Percentiles rank a stretch among this genome's conserved stretches.
Evolutionary conservation across 768 basidiomycete species (phyloP).

Genomic region (Podaxis sp.): DNA sequence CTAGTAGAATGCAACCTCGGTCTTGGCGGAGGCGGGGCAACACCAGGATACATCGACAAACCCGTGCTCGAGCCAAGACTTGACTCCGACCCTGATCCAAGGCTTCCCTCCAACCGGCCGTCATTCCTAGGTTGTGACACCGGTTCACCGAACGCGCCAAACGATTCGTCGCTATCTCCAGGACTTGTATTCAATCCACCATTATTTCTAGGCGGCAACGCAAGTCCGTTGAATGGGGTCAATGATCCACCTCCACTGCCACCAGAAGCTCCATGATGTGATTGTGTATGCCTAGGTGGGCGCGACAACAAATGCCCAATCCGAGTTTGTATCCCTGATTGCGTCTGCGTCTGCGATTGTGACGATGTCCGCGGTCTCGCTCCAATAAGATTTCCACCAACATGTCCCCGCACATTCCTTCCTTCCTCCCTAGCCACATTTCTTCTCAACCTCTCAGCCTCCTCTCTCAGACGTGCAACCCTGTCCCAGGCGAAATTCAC

Average conservation of each 20-base stretch:
- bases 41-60: constrained; percentile 5
- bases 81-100: neutral
- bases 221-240: constrained; percentile 1
- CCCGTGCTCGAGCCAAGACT: neutral
- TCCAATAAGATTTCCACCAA: neutral
- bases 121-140: neutral
- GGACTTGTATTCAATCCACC: neutral
- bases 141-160: too few relatives aligned
- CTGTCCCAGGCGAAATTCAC: neutral
- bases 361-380: neutral
- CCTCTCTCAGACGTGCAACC: neutral
- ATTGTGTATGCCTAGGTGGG: neutral
- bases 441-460: neutral
- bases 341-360: neutral
- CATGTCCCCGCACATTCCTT: neutral
- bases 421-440: neutral
- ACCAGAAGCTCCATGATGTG: neutral
- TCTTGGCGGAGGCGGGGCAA: constrained; percentile 7
- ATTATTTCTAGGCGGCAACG: neutral
- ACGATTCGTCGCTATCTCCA: too few relatives aligned
- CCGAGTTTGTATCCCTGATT: neutral
- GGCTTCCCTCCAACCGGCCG: neutral
- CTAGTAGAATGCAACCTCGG: constrained; percentile 7
- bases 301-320: neutral
- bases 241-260: neutral